Evolutionary conservation across 2,329 filamentous ascomycete genomes (phyloP), one percentile per base, ranked within the genome.

Genomic region (Ascochyta clinopodiicola): DNA sequence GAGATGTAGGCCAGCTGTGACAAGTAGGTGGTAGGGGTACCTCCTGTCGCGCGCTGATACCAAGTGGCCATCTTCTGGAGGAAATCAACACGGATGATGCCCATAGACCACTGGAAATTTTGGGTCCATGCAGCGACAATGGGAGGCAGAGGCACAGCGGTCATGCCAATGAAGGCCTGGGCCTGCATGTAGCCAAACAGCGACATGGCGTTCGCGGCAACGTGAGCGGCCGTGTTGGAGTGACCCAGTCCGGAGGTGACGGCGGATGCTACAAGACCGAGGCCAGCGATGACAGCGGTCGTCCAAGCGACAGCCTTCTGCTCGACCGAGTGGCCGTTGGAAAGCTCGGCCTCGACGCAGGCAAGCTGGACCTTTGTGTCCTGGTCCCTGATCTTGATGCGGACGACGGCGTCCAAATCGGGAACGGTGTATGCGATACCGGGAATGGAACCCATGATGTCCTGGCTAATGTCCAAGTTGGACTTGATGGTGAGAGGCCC

Each of bases 101-200:
- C 94, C 91, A 98, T 95, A 70, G 89, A 96, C 94, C 94, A 98
- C 73, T 96, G 90, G 79, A 98, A 97, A 78, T 97, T 94, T 78
- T 97, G 93, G 1, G 93, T 96, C 94, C 94, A 98, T 0, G 93
- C 85, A 69, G 90, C 84, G 49, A 96, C 94, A 58, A 96, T 90
- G 0, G 94, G 94, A 9, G 94, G 94, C 49, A 96, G 84, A 40
- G 83, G 82, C 13, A 97, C 88, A 19, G 89, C 86, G 49, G 88
- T 91, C 77, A 97, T 88, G 61, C 93, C 93, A 68, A 96, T 82
- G 76, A 97, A 92, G 24, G 94, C 93, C 77, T 96, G 93, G 4
- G 91, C 87, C 78, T 98, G 94, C 83, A 97, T 96, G 78, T 95
- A 97, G 58, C 89, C 86, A 73, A 96, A 96, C 27, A 98, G 86